Evolutionary conservation across 2,329 filamentous ascomycete species (phyloP).

Genomic region (Xylariomycetidae sp.): DNA sequence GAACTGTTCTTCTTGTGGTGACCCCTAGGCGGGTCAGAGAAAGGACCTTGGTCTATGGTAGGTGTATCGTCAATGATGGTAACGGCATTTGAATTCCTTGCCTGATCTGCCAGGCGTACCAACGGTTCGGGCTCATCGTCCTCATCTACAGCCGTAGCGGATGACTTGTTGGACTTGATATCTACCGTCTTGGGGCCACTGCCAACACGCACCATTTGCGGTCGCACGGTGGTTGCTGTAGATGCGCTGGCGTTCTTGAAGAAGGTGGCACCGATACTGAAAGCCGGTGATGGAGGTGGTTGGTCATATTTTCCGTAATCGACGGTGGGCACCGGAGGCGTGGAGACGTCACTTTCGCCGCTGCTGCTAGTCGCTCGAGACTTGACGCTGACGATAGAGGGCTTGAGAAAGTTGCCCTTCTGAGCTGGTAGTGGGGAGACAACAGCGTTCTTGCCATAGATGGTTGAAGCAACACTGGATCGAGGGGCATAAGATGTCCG

Average conservation of each 20-base stretch:
- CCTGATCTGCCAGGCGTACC: conserved; percentile 9
- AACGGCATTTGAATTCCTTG: conserved; percentile 35
- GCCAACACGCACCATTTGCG: conserved; percentile 57
- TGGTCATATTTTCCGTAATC: conserved; percentile 57
- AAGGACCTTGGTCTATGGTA: conserved; percentile 50
- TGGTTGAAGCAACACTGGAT: conserved; percentile 82
- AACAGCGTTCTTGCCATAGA: conserved; percentile 87
- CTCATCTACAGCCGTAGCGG: conserved; percentile 15
- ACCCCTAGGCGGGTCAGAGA: conserved; percentile 48
- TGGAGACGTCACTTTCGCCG: conserved; percentile 40
- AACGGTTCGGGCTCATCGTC: conserved; percentile 15
- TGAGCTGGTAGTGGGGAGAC: conserved; percentile 73
- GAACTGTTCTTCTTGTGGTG: conserved; percentile 37
- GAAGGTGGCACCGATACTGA: conserved; percentile 65
- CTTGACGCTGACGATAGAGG: conserved; percentile 90
- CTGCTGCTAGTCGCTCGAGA: conserved; percentile 53
- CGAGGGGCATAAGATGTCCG: conserved; percentile 55
- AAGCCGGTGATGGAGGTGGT: conserved; percentile 43
- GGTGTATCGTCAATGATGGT: conserved; percentile 49
- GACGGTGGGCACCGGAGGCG: conserved; percentile 70
- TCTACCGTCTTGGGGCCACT: conserved; percentile 37
- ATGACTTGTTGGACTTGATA: conserved; percentile 18
- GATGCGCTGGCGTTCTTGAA: conserved; percentile 58
- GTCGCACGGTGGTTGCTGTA: conserved; percentile 52
- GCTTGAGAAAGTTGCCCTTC: conserved; percentile 81